Evolutionary conservation across 2,329 filamentous ascomycete species (phyloP), one percentile per base, ranked within the genome.

Genomic region (Claviceps digitariae): DNA sequence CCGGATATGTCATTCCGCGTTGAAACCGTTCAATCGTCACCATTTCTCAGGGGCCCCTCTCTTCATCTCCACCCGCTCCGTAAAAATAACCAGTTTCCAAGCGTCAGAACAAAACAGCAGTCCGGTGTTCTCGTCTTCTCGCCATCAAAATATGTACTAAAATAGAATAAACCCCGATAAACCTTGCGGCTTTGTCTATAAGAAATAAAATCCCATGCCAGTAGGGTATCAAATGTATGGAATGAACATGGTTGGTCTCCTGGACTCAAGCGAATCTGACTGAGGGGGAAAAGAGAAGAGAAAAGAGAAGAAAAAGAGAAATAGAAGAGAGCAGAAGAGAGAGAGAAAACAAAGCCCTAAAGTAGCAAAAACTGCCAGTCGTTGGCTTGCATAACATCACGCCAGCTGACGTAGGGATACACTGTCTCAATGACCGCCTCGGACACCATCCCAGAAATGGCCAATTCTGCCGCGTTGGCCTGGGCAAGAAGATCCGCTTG

Each of bases 311-410:
- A 54, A 52, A 56, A 56, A 56, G 62, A 43, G 45, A 60, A 53
- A 58, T 56, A 54, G 52, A 57, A 59, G 27, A 29, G 27, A 57
- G 60, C 57, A 55, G 54, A 52, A 58, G 47, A 58, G 57, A 38
- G 46, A 49, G n/a, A 50, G 53, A 53, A 17, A 50, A 53, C 29
- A 53, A 55, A 13, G 43, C 36, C 57, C 73, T 72, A 95, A 71
- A 96, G 90, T 69, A 96, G 80, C 69, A 96, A 77, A 73, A 89
- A 93, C 67, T 95, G 88, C 90, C 89, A 95, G 61, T 82, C 82
- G 74, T 91, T 93, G 72, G 84, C 81, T 72, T 81, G 82, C 90
- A 96, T 95, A 66, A 91, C 81, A 72, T 95, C 87, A 73, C 91
- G 79, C 91, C 91, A 97, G 82, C 90, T 90, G 70, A 95, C 81